Percentiles rank a stretch among this genome's conserved stretches.
phyloP scores from a whole-genome alignment of 106 monocot genomes.

The Chionographis japonica region DNA sequence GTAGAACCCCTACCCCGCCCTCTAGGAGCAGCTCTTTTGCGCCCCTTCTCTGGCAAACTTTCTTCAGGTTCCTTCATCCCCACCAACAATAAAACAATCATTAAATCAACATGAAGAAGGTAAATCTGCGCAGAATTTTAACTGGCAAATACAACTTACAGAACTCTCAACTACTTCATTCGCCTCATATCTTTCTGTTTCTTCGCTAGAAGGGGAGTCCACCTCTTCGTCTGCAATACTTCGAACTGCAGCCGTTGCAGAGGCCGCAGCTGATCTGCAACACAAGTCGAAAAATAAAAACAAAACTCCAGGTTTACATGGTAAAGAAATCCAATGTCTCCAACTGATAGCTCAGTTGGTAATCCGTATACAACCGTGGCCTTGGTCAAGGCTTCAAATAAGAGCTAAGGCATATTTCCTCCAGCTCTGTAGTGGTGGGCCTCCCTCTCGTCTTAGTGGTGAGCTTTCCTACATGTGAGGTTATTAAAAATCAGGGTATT shows the following conservation, averaged over 20 bases:
- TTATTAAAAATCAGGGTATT: too few relatives aligned
- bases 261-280: constrained; percentile 47
- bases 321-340: background rate
- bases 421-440: too few relatives aligned
- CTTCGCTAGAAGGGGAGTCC: constrained; percentile 75
- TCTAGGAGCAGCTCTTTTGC: constrained; percentile 62
- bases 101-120: background rate
- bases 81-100: background rate
- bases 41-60: constrained; percentile 36
- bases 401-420: too few relatives aligned
- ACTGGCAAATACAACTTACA: constrained; percentile 33
- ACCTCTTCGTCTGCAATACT: constrained; percentile 58
- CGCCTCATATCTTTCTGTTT: constrained; percentile 49
- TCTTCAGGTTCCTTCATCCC: constrained; percentile 71
- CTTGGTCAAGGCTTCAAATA: too few relatives aligned
- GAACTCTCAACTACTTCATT: constrained; percentile 75
- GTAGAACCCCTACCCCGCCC: constrained; percentile 64
- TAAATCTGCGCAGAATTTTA: background rate
- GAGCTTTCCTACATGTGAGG: too few relatives aligned
- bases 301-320: background rate
- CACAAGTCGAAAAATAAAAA: constrained; percentile 3
- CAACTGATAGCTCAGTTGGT: too few relatives aligned
- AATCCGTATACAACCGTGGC: too few relatives aligned
- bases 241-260: constrained; percentile 42
- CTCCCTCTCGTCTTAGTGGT: too few relatives aligned